phyloP scores from a whole-genome alignment of 192 early-diverging fungal species.

The Diversispora epigaea region DNA sequence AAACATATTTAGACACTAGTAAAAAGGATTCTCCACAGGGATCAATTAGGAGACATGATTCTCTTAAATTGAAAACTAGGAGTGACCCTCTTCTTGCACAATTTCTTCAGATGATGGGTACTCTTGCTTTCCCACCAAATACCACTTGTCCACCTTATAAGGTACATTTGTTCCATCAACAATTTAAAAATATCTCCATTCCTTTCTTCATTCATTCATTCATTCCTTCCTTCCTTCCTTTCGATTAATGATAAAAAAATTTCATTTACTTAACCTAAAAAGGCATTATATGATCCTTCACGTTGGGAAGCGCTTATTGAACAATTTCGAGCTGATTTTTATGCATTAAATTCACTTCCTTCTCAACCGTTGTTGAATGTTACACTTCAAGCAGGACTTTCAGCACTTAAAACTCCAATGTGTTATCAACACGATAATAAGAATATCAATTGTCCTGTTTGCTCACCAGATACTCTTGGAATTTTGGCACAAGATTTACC shows the following conservation, averaged over 20 bases:
- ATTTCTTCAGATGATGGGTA: constrained; percentile 71
- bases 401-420: constrained; percentile 87
- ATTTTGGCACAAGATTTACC: constrained; percentile 82
- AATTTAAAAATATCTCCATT: neutral
- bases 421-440: constrained; percentile 75
- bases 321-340: constrained; percentile 86
- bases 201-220: no score
- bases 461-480: constrained; percentile 81
- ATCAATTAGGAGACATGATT: neutral
- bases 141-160: constrained; percentile 84
- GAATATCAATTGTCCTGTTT: constrained; percentile 96
- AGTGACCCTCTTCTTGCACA: neutral
- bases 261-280: neutral
- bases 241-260: neutral
- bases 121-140: constrained; percentile 78
- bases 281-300: constrained; percentile 55
- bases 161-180: constrained; percentile 38
- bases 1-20: constrained; percentile 73
- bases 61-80: neutral
- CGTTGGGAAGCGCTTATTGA: constrained; percentile 79
- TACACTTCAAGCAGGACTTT: constrained; percentile 92
- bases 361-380: constrained; percentile 81
- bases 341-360: constrained; percentile 85
- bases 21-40: constrained; percentile 38
- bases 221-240: no score